Evolutionary conservation across 2,329 filamentous ascomycete genomes (phyloP).

Genomic region (Nemania serpens): DNA sequence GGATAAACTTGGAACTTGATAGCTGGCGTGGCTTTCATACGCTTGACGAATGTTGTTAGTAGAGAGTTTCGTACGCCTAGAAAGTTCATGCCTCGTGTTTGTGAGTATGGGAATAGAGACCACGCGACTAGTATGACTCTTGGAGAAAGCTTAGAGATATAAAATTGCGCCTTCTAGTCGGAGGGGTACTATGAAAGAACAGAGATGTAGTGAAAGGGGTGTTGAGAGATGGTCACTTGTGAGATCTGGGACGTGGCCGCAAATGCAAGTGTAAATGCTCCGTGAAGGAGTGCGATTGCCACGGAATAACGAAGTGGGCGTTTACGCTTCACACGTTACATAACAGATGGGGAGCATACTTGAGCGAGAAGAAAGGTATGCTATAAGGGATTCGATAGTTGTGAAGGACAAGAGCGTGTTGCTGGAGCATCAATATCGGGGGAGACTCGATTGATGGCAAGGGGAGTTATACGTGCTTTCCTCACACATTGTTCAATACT

Average conservation of each 20-base stretch:
- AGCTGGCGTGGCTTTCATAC: background rate
- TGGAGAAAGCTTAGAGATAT: background rate
- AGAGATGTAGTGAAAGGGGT: background rate
- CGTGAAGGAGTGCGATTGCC: background rate
- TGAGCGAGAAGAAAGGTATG: background rate
- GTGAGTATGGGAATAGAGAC: background rate
- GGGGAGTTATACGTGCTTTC: background rate
- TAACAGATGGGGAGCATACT: no score
- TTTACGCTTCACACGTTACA: background rate
- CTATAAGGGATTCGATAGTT: background rate
- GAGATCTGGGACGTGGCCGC: no score
- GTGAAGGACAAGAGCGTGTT: background rate
- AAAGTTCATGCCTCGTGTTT: background rate
- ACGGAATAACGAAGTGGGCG: background rate
- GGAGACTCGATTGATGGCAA: background rate
- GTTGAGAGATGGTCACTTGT: background rate
- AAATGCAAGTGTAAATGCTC: background rate
- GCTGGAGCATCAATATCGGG: background rate
- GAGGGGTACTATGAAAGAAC: background rate
- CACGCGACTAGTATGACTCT: background rate
- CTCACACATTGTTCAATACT: background rate
- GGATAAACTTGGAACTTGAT: background rate
- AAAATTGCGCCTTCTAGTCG: background rate
- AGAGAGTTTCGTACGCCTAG: background rate
- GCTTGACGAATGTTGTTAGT: background rate